These are phyloP conservation scores for Kregervanrija pseudodelftensis DNA, from an alignment of 805 yeast genomes.

Conservation along the genomic window DNA sequence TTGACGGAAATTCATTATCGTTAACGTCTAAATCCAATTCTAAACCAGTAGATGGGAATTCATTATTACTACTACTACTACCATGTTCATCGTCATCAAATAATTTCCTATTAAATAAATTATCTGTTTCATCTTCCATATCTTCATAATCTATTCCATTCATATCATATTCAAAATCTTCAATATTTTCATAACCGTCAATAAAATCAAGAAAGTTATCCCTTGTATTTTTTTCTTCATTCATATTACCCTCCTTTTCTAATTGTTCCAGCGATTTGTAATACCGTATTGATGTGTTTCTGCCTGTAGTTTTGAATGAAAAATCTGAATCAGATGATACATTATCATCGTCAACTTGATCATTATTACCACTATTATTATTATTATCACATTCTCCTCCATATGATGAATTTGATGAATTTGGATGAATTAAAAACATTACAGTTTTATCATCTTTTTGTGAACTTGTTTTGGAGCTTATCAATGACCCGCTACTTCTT, in stretches of 20 bases:
- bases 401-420: background rate
- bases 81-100: slow-evolving; percentile 18
- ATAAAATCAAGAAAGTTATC: slow-evolving; percentile 19
- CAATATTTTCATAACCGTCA: slow-evolving; percentile 17
- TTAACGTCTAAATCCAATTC: background rate
- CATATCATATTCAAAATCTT: slow-evolving; percentile 26
- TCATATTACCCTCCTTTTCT: slow-evolving; percentile 17
- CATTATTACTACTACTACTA: background rate
- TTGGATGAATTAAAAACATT: no score
- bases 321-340: slow-evolving; percentile 19
- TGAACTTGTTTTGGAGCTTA: no score
- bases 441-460: no score
- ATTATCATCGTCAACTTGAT: slow-evolving; percentile 3
- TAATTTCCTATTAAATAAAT: slow-evolving; percentile 29
- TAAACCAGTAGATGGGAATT: background rate
- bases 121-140: slow-evolving; percentile 31
- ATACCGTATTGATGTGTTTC: slow-evolving; percentile 31
- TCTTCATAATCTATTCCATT: slow-evolving; percentile 25
- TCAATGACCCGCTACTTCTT: no score
- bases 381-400: background rate
- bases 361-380: background rate
- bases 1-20: background rate
- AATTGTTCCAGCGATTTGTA: slow-evolving; percentile 29
- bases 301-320: slow-evolving; percentile 29
- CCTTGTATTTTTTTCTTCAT: slow-evolving; percentile 10